Base-by-base conservation (phyloP, 441 rosid genomes). In the Syzygium syzygioides region DNA sequence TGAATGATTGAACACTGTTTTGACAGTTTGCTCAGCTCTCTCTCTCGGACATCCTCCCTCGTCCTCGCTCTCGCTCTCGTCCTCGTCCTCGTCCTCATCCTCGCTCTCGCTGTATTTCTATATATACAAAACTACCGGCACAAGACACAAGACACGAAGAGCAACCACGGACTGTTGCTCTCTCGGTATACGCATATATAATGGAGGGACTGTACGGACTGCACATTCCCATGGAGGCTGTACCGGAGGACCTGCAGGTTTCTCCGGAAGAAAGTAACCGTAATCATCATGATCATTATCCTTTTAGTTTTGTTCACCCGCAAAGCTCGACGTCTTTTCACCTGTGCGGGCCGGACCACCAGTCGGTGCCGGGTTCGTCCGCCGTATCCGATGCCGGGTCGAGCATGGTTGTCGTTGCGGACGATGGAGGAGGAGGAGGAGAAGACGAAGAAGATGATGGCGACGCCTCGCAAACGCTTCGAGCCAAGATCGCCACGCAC, bases 401-500 rank as follows among this genome's bases (percentile, higher is more conserved):
- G 15, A 89, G 87, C 91, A 91, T 90, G 90, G 88, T 87, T 50
- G 92, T 90, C 41, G 83, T 76, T 14, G 52, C 83, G 13, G 90
- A 84, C 91, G 87, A 71, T 14, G 91, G 91, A 41, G 93, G 91
- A 28, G 93, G 91, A 41, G 93, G 90, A 28, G 93, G 90, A n/a
- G 89, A 85, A 91, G 87, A 66, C 18, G 91, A 79, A 15, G 76
- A 86, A 14, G 88, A 90, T 20, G 93, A 91, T 23, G 92, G 90
- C 45, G 92, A 89, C 55, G 89, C 88, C 88, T 90, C 93, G 18
- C 88, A 90, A 91, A 60, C 89, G 83, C 92, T 94, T 88, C 93
- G 94, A 89, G 94, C 94, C 83, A 93, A 91, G 89, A 94, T 95
- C 90, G 94, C 94, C 37, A 91, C 96, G 87, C 97, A 95, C 88